Base-by-base conservation (phyloP, 352 stramenopile genomes). In the Phytophthora kernoviae region DNA sequence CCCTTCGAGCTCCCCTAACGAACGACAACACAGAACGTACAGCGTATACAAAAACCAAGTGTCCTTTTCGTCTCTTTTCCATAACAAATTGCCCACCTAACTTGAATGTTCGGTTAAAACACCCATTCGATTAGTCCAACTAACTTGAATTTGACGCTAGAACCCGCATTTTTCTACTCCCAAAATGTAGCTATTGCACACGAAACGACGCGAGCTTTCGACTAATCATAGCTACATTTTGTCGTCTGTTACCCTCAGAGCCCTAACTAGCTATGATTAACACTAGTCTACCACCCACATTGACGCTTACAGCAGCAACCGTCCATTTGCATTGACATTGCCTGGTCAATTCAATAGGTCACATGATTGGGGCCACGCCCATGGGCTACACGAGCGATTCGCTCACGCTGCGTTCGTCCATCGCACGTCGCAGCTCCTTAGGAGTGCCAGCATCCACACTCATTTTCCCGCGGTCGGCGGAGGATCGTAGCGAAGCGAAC, bases 401-500 rank as follows among this genome's bases (percentile, higher is more conserved):
- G 18, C 50, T 37, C 39, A 55, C 41, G 15, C 14, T 66, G 52
- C 62, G 46, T 18, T 33, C 42, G 34, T 75, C 56, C 26, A 58
- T 65, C 42, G 58, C 54, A 1, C 71, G 84, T 4, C 75, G 81
- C 33, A 91, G 72, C 54, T 91, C 81, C 8, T 47, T 90, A 11
- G 82, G 78, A 0, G 73, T 91, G 37, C 77, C 81, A 24, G 69
- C 86, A 18, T 89, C 84, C 42, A 75, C 79, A 26, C 65, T 91
- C 30, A 90, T 93, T 59, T 91, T 91, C 58, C 81, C 82, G 5
- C 59, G 77, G 3, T 91, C 81, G n/a, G 79, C 80, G 1, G 69
- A 73, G 8, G 81, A 90, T 33, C 77, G 75, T 10, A 81, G 82
- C 61, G 84, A 91, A 42, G 90, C 79, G 22, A 73, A 75, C 62